Evolutionary conservation across 2,329 filamentous ascomycete species (phyloP).

Genomic region (Colletotrichum gigasporum): DNA sequence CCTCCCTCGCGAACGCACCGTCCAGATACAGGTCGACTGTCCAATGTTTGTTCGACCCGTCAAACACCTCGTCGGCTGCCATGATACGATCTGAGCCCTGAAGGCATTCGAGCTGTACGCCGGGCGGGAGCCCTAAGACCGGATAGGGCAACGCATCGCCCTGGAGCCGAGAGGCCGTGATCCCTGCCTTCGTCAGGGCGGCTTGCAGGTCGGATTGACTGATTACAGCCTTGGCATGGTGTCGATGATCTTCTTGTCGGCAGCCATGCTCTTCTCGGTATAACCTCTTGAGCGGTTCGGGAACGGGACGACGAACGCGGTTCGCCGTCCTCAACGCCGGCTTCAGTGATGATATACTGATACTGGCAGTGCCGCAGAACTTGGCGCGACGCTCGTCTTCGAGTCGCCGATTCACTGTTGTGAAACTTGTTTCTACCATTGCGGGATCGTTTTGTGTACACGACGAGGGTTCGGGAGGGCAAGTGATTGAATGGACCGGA

Average conservation of each 20-base stretch:
- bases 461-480: not conserved
- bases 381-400: not conserved
- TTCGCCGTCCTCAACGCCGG: not conserved
- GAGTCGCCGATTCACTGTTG: not conserved
- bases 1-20: not conserved
- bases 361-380: not conserved
- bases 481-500: not conserved
- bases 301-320: not conserved
- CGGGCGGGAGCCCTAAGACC: not conserved
- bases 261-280: not conserved
- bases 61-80: not conserved
- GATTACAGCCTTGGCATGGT: not conserved
- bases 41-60: not conserved
- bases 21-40: slow-evolving; percentile 1
- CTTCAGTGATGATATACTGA: not conserved
- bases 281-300: not conserved
- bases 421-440: not conserved
- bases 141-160: not conserved
- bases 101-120: slow-evolving; percentile 2
- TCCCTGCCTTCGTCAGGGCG: not conserved
- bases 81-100: not conserved
- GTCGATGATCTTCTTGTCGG: not conserved
- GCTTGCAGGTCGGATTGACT: not conserved
- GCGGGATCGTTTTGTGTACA: not conserved
- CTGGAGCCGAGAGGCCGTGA: not conserved